Conservation (phyloP, 768 basidiomycete species). For the Lyophyllum atratum region DNA sequence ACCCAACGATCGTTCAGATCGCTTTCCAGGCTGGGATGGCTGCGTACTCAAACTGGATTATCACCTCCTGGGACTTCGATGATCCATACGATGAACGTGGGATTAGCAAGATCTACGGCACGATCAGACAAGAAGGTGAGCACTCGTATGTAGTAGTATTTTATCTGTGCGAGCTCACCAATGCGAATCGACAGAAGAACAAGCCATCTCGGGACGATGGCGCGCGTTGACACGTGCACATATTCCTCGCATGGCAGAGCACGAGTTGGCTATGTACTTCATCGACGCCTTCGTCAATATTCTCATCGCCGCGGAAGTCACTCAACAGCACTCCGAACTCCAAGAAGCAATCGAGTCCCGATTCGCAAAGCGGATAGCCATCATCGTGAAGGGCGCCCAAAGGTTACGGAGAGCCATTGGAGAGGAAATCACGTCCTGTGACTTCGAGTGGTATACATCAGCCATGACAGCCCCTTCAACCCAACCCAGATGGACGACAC, state of each 20-base stretch:
- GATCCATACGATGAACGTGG: slow-evolving; percentile 48
- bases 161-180: not conserved
- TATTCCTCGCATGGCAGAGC: slow-evolving; percentile 21
- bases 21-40: slow-evolving; percentile 47
- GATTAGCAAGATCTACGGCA: slow-evolving; percentile 35
- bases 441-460: slow-evolving; percentile 52
- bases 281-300: slow-evolving; percentile 42
- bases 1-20: slow-evolving; percentile 43
- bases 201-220: slow-evolving; percentile 47
- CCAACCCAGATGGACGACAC: slow-evolving; percentile 47
- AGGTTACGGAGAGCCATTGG: slow-evolving; percentile 59
- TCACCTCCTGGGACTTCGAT: slow-evolving; percentile 53
- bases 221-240: slow-evolving; percentile 39
- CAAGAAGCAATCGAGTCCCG: slow-evolving; percentile 39
- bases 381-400: slow-evolving; percentile 46
- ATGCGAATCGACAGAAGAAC: slow-evolving; percentile 33
- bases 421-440: slow-evolving; percentile 57
- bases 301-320: slow-evolving; percentile 39
- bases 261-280: slow-evolving; percentile 35
- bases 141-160: not conserved
- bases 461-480: slow-evolving; percentile 44
- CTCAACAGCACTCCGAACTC: slow-evolving; percentile 27
- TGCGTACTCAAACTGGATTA: slow-evolving; percentile 51
- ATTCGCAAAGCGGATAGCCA: slow-evolving; percentile 44
- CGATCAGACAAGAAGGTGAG: slow-evolving; percentile 37